Conservation (phyloP, 495 filamentous ascomycete species). For the Penicillium maclennaniae region DNA sequence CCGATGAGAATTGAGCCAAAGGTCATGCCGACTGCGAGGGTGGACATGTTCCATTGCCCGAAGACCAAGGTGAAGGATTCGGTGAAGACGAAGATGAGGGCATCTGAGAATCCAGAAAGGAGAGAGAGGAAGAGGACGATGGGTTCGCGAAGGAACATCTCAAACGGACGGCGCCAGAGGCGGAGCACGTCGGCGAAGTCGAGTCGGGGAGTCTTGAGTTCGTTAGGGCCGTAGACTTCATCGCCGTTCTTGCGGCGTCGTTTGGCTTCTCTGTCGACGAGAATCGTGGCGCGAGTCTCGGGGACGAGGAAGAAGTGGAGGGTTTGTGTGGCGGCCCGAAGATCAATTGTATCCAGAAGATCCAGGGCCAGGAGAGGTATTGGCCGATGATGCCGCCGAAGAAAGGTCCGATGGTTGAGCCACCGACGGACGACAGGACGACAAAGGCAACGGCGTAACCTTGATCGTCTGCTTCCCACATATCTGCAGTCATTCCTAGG, state of each 20-base stretch:
- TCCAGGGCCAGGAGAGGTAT: slow-evolving; percentile 69
- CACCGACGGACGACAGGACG: slow-evolving; percentile 72
- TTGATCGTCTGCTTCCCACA: slow-evolving; percentile 71
- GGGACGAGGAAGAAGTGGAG: slow-evolving; percentile 61
- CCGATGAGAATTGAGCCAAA: slow-evolving; percentile 64
- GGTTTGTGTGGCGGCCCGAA: slow-evolving; percentile 61
- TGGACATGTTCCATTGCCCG: slow-evolving; percentile 57
- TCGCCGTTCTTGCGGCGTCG: slow-evolving; percentile 56
- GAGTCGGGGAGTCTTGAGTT: slow-evolving; percentile 50
- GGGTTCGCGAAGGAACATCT: slow-evolving; percentile 73
- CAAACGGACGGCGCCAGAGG: slow-evolving; percentile 69
- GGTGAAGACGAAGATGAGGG: slow-evolving; percentile 78
- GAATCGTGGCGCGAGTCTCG: slow-evolving; percentile 64
- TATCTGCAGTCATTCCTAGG: slow-evolving; percentile 76
- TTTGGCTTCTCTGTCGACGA: slow-evolving; percentile 65
- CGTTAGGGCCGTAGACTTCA: slow-evolving; percentile 61
- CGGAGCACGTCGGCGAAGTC: slow-evolving; percentile 50
- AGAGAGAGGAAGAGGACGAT: slow-evolving; percentile 70
- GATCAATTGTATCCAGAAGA: slow-evolving; percentile 77
- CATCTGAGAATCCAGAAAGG: slow-evolving; percentile 72
- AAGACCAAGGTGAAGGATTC: slow-evolving; percentile 65
- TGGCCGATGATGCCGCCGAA: slow-evolving; percentile 72
- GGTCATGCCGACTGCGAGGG: slow-evolving; percentile 53
- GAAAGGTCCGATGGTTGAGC: slow-evolving; percentile 72
- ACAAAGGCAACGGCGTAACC: slow-evolving; percentile 64